These are phyloP conservation scores for Gelatoporia subvermispora DNA, from an alignment of 768 basidiomycete species.

Conservation along the genomic window DNA sequence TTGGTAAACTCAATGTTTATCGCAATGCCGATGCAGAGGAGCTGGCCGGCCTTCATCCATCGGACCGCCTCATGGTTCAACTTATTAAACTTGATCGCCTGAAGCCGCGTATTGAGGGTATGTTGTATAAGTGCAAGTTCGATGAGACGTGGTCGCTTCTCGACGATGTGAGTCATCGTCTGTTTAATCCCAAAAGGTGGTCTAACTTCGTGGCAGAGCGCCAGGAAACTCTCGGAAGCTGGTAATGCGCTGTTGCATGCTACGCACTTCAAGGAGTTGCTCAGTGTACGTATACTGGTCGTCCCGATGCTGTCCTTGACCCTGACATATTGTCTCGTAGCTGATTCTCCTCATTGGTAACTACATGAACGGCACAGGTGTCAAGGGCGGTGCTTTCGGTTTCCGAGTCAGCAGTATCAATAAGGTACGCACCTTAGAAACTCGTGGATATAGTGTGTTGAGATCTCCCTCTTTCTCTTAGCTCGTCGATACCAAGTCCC, in stretches of 20 bases:
- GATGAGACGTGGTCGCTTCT: constrained; percentile 80
- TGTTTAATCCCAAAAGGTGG: not conserved
- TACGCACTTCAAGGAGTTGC: constrained; percentile 83
- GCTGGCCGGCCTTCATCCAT: constrained; percentile 82
- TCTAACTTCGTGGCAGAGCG: constrained; percentile 45
- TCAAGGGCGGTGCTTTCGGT: constrained; percentile 95
- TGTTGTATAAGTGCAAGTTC: constrained; percentile 89
- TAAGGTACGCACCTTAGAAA: constrained; percentile 50
- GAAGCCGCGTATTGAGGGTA: constrained; percentile 85
- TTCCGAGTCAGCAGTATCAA: constrained; percentile 98
- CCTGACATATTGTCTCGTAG: constrained; percentile 25
- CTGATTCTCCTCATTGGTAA: constrained; percentile 95
- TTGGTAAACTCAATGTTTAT: constrained; percentile 87
- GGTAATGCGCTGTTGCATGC: constrained; percentile 76
- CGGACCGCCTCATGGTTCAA: constrained; percentile 96
- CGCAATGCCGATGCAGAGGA: constrained; percentile 84
- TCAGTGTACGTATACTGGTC: constrained; percentile 51
- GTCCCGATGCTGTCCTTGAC: not conserved
- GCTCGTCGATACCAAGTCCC: constrained; percentile 97
- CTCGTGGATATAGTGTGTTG: not conserved
- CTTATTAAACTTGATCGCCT: constrained; percentile 92
- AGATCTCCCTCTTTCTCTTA: constrained; percentile 21
- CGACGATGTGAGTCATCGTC: constrained; percentile 57
- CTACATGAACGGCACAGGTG: constrained; percentile 95
- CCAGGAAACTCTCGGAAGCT: constrained; percentile 76